Conservation (phyloP, 2,329 filamentous ascomycete species). For the Pseudocercospora fijiensis region DNA sequence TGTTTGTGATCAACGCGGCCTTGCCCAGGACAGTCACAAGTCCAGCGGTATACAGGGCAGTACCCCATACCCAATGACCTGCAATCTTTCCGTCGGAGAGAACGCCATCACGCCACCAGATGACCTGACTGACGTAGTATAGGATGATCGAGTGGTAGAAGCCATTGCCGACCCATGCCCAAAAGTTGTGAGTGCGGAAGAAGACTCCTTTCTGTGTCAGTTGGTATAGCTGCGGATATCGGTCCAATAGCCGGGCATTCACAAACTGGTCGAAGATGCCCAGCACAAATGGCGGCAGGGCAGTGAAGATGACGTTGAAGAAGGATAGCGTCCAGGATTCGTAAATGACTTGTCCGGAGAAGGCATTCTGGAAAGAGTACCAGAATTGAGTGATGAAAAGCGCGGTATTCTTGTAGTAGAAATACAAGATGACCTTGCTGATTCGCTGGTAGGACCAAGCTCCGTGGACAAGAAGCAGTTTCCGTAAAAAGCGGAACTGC, state of each 20-base stretch:
- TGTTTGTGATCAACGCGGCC: slow-evolving; percentile 89
- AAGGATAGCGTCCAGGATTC: slow-evolving; percentile 99
- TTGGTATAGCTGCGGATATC: slow-evolving; percentile 93
- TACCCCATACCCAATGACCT: slow-evolving; percentile 98
- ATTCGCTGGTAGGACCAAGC: slow-evolving; percentile 97
- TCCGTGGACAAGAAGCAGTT: slow-evolving; percentile 90
- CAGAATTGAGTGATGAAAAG: slow-evolving; percentile 99
- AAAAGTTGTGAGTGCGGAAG: slow-evolving; percentile 90
- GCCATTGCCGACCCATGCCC: slow-evolving; percentile 87
- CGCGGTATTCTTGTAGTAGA: slow-evolving; percentile 99
- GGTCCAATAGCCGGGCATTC: slow-evolving; percentile 85
- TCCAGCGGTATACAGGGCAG: slow-evolving; percentile 89
- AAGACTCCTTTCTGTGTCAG: slow-evolving; percentile 91
- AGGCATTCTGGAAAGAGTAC: slow-evolving; percentile 92
- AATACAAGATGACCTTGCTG: slow-evolving; percentile 95
- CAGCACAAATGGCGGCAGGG: slow-evolving; percentile 86
- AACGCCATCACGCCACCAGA: slow-evolving; percentile 79
- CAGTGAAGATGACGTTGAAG: slow-evolving; percentile 98
- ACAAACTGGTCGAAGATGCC: slow-evolving; percentile 98
- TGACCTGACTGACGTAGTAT: slow-evolving; percentile 79
- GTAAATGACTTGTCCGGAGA: slow-evolving; percentile 96
- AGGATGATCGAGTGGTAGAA: slow-evolving; percentile 93
- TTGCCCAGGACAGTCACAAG: slow-evolving; percentile 92
- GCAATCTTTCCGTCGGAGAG: slow-evolving; percentile 76
- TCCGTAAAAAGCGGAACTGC: slow-evolving; percentile 92